These are phyloP conservation scores for Globisporangium acanthophoron DNA, from an alignment of 352 stramenopile species.

Conservation along the genomic window DNA sequence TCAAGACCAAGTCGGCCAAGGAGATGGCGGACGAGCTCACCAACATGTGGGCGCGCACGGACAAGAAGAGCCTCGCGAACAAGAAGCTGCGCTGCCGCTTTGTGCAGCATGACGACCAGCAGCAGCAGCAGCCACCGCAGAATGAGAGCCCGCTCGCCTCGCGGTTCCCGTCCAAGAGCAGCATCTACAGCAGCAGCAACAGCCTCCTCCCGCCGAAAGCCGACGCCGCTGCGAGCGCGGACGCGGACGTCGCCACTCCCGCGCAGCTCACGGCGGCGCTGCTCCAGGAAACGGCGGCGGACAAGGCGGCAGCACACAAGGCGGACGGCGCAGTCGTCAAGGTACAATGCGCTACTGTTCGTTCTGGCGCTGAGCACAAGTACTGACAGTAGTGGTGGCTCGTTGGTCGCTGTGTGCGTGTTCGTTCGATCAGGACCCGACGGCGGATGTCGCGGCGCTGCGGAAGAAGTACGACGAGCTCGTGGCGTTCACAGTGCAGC, in stretches of 20 bases:
- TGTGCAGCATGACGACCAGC: slow-evolving; percentile 38
- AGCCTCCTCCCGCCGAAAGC: slow-evolving; percentile 11
- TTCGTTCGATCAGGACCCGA: slow-evolving; percentile 29
- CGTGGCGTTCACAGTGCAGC: slow-evolving; percentile 84
- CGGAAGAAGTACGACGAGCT: slow-evolving; percentile 90
- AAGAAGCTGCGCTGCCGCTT: slow-evolving; percentile 89
- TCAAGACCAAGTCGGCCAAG: slow-evolving; percentile 85
- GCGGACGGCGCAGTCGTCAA: slow-evolving; percentile 5
- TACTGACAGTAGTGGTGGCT: not conserved
- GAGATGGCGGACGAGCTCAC: slow-evolving; percentile 86
- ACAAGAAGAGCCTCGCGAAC: slow-evolving; percentile 78
- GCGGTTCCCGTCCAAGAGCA: slow-evolving; percentile 15
- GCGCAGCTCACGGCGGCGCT: slow-evolving; percentile 57
- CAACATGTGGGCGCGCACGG: slow-evolving; percentile 77
- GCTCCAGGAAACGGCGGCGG: slow-evolving; percentile 30
- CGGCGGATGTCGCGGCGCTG: slow-evolving; percentile 55
- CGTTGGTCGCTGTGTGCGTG: not conserved
- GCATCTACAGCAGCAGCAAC: slow-evolving; percentile 25
- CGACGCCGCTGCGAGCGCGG: slow-evolving; percentile 28
- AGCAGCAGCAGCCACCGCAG: slow-evolving; percentile 1
- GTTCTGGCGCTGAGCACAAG: not conserved
- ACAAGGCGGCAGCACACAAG: slow-evolving; percentile 6
- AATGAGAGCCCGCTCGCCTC: slow-evolving; percentile 10
- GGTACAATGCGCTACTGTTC: slow-evolving; percentile 6
- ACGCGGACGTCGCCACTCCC: slow-evolving; percentile 31